Evolutionary conservation across 768 basidiomycete species (phyloP), one percentile per base, ranked within the genome.

Genomic region (Pleurotus sapidus): DNA sequence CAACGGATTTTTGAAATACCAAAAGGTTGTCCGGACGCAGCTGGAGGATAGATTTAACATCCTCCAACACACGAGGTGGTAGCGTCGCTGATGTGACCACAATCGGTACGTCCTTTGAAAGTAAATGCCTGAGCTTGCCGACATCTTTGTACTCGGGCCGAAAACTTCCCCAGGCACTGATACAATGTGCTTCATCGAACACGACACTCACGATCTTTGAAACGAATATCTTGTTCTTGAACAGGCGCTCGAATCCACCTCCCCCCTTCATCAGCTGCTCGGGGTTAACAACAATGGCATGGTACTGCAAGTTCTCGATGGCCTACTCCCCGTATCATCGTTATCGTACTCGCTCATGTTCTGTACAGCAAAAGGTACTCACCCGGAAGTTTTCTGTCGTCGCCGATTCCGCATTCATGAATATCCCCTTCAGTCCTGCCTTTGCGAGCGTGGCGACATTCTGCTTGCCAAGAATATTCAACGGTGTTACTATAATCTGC

Each of bases 151-250:
- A 77, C 46, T 71, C 70, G 3, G 59, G 59, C 0, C 67, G 62
- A 46, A 77, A 76, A 7, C 14, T 23, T 11, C 69, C 68, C 74
- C 74, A 76, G 27, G 63, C 55, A 38, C 61, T 68, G 34, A 76
- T 62, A 56, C 73, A 74, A 49, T 76, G 74, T 0, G 59, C 73
- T 51, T 76, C 70, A 55, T 76, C 73, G 40, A 72, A 65, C 1
- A 68, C 57, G 2, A 77, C 56, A 45, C 66, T 65, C 45, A 74
- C 61, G 1, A 75, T 55, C 9, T 57, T 25, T 3, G 63, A 58
- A 0, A 59, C 60, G 51, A 73, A 73, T 5, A 11, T 45, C 23
- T 57, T 46, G 34, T n/a, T 60, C 47, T 48, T 63, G 60, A 61
- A 59, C 58, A 48, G 67, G 17, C 8, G 12, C 43, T 53, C 53